Evolutionary conservation across 805 yeast species (phyloP).

Genomic region (Lipomyces oligophaga): DNA sequence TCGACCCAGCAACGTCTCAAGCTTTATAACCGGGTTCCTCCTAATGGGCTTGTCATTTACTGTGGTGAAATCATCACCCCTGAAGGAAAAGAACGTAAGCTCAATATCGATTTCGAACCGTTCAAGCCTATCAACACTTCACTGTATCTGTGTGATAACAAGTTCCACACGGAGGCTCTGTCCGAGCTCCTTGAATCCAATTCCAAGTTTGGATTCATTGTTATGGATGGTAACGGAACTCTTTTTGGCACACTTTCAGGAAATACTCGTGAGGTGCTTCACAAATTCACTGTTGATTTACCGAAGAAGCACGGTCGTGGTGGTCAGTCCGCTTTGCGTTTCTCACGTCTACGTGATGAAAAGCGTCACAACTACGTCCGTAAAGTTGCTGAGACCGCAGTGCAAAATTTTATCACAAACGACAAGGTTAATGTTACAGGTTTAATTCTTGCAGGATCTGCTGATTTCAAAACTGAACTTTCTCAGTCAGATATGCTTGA

Average conservation of each 20-base stretch:
- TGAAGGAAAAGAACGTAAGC: constrained; percentile 96
- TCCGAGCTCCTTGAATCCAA: constrained; percentile 91
- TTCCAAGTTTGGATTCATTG: constrained; percentile 94
- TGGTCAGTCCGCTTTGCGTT: constrained; percentile 99
- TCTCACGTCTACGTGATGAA: constrained; percentile 97
- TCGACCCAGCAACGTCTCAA: constrained; percentile 97
- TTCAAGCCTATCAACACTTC: constrained; percentile 99
- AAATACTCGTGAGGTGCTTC: constrained; percentile 92
- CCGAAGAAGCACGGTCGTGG: constrained; percentile 99
- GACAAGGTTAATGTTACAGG: constrained; percentile 96
- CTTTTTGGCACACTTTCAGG: constrained; percentile 93
- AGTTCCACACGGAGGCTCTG: constrained; percentile 95
- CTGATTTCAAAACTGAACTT: constrained; percentile 95
- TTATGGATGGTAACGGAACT: constrained; percentile 99
- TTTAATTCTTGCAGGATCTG: constrained; percentile 95
- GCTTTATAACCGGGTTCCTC: constrained; percentile 82
- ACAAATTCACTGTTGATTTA: constrained; percentile 93
- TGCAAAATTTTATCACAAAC: constrained; percentile 89
- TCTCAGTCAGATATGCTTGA: constrained; percentile 92
- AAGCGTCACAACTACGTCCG: constrained; percentile 98
- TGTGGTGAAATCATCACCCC: constrained; percentile 98
- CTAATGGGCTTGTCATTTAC: constrained; percentile 90
- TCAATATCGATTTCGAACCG: constrained; percentile 96
- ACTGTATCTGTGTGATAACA: constrained; percentile 90
- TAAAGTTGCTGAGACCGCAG: constrained; percentile 97